A percentile compares a stretch with the other conserved stretches of the same genome.
Conservation (phyloP, 192 early-diverging fungal genomes). For the Phlyctochytrium arcticum region DNA sequence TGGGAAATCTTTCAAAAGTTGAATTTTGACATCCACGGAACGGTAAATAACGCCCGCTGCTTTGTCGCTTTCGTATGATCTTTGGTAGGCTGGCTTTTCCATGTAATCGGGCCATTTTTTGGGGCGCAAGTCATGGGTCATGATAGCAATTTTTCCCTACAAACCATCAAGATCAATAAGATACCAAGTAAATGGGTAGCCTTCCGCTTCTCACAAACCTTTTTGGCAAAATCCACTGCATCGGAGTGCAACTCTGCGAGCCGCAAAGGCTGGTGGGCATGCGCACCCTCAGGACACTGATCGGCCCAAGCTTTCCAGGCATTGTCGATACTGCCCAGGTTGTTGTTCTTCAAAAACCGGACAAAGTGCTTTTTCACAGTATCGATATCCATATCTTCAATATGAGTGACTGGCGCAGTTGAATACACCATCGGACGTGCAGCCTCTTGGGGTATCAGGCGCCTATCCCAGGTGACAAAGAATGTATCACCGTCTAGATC, state of each 20-base stretch:
- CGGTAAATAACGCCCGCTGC: slow-evolving; percentile 54
- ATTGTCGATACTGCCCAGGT: slow-evolving; percentile 65
- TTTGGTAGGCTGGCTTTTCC: slow-evolving; percentile 53
- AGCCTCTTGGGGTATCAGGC: slow-evolving; percentile 12
- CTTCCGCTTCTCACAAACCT: slow-evolving; percentile 7
- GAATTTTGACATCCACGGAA: slow-evolving; percentile 37
- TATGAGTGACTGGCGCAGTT: background rate
- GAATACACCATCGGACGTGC: slow-evolving; percentile 20
- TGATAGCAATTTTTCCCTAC: slow-evolving; percentile 41
- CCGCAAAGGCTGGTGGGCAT: slow-evolving; percentile 43
- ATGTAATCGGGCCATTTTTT: slow-evolving; percentile 67
- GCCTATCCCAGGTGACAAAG: slow-evolving; percentile 35
- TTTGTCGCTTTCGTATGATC: slow-evolving; percentile 50
- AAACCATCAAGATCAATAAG: background rate
- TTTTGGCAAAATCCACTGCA: slow-evolving; percentile 76
- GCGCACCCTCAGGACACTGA: slow-evolving; percentile 34
- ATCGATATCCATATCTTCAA: background rate
- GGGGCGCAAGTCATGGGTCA: slow-evolving; percentile 38
- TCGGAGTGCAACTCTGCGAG: slow-evolving; percentile 67
- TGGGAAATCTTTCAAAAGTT: slow-evolving; percentile 35
- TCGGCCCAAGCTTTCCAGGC: slow-evolving; percentile 66
- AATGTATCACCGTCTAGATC: slow-evolving; percentile 80
- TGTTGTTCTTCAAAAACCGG: slow-evolving; percentile 60
- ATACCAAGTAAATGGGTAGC: background rate
- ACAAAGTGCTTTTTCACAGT: slow-evolving; percentile 55